Evolutionary conservation across 1,284 basidiomycete species (phyloP), one percentile per base, ranked within the genome.

Genomic region (Apiotrichum mycotoxinovorans): DNA sequence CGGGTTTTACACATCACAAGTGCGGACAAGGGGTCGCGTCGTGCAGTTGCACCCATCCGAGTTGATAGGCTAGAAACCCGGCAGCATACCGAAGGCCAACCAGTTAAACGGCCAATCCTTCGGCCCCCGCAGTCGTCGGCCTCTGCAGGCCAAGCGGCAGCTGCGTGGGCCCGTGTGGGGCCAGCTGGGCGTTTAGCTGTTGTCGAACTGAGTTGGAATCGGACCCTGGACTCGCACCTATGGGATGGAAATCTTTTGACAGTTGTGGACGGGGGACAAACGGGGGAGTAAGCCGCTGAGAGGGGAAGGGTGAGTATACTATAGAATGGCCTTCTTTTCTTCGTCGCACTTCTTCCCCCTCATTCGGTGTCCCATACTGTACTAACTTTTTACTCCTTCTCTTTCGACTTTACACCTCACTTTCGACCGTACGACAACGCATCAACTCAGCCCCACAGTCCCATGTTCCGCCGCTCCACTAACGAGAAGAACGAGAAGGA

Each of bases 401-500:
- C 8, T 18, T 15, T 15, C 35, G 4, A 37, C n/a, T 20, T 41
- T 38, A 15, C 20, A 4, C 17, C 37, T n/a, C 18, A 14, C 3
- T 18, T 38, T 38, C 17, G n/a, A 20, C 40, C 11, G n/a, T 22
- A 9, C 40, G 20, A 41, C 40, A 41, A 22, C n/a, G 9, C 10
- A 14, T 17, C 42, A 25, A 14, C 23, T 12, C 30, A 30, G 12
- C 30, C 30, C 30, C 25, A 25, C 42, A 43, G 40, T 22, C 42
- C 14, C n/a, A 43, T 43, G 42, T 43, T 43, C 42, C 42, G 42
- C 42, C 42, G 23, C 17, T 43, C 42, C 8, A 41, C 40, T 18
- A 41, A 20, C 42, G 33, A 48, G 46, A 27, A 40, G 49, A 51
- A 33, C 49, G 49, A 51, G 38, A 50, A 50, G 49, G 37, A 30